Evolutionary conservation across 2,329 filamentous ascomycete genomes (phyloP).

Genomic region (Claviceps maximensis): DNA sequence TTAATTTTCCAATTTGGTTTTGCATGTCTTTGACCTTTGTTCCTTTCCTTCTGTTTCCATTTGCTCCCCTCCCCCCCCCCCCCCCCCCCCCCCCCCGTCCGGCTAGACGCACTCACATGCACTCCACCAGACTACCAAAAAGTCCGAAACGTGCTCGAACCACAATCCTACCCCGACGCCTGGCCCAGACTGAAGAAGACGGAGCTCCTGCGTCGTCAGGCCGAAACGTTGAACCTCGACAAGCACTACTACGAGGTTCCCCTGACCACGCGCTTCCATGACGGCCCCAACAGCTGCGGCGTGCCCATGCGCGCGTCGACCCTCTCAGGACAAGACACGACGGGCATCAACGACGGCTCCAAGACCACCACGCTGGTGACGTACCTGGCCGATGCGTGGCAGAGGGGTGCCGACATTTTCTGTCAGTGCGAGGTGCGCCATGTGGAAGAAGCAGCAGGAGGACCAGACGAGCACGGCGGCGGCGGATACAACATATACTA

Average conservation of each 20-base stretch:
- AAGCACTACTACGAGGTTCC: constrained; percentile 41
- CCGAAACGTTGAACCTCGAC: constrained; percentile 33
- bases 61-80: no score
- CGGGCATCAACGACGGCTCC: constrained; percentile 53
- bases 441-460: constrained; percentile 36
- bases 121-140: constrained; percentile 38
- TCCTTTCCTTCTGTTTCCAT: no score
- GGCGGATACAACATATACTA: constrained; percentile 52
- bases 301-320: constrained; percentile 49
- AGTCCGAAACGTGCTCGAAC: constrained; percentile 43
- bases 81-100: no score
- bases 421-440: constrained; percentile 55
- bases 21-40: no score
- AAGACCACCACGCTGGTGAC: constrained; percentile 54
- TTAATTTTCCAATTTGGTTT: no score
- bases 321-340: constrained; percentile 48
- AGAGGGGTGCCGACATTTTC: constrained; percentile 59
- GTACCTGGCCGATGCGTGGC: constrained; percentile 57
- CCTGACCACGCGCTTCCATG: constrained; percentile 50
- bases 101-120: neutral
- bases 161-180: constrained; percentile 41
- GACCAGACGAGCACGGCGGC: constrained; percentile 25
- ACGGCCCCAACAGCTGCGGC: constrained; percentile 48
- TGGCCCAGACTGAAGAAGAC: constrained; percentile 47
- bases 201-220: constrained; percentile 43